Conservation (phyloP, 345 rosid species). For the Angophora floribunda region DNA sequence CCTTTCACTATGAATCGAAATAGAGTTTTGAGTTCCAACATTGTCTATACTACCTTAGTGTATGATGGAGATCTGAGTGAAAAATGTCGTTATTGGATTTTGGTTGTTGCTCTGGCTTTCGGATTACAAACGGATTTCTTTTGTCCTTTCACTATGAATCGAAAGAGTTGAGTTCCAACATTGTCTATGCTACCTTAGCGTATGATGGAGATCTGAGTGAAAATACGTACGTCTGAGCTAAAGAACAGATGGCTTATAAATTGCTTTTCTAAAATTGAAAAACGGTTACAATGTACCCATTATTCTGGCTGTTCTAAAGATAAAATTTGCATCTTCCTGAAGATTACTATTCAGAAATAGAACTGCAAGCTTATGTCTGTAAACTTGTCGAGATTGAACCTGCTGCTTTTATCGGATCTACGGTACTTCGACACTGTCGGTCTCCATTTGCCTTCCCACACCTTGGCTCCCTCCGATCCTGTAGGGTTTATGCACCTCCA, state of each 20-base stretch:
- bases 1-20: background rate
- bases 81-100: background rate
- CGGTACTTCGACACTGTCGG: conserved; percentile 4
- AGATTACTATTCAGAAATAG: background rate
- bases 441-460: conserved; percentile 36
- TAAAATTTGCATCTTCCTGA: background rate
- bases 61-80: background rate
- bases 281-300: background rate
- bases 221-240: background rate
- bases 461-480: conserved; percentile 14
- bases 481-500: conserved; percentile 32
- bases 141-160: background rate
- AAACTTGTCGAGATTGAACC: background rate
- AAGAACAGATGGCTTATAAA: background rate
- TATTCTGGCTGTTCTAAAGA: background rate
- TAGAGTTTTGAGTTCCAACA: background rate
- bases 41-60: background rate
- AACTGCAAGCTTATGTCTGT: background rate
- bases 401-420: background rate
- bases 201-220: background rate
- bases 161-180: background rate
- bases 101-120: background rate
- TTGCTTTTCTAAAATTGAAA: background rate
- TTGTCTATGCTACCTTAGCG: background rate
- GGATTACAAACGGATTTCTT: background rate